Conservation (phyloP, 2,329 filamentous ascomycete species). For the Cercospora sojina region DNA sequence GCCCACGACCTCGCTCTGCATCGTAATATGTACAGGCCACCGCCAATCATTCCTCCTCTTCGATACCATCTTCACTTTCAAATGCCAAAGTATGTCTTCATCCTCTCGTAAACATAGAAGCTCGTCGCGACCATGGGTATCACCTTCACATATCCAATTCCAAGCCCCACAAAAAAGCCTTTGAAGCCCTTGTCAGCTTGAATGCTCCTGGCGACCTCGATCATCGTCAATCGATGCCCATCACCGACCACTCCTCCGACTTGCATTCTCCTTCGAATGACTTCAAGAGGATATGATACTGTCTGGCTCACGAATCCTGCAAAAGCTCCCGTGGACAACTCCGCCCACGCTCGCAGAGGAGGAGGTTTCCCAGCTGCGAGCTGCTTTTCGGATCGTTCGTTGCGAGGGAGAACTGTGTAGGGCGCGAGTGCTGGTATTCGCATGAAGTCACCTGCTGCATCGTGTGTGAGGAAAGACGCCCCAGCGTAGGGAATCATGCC, state of each 20-base stretch:
- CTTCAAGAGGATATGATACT: conserved; percentile 87
- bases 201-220: conserved; percentile 75
- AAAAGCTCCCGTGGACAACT: conserved; percentile 78
- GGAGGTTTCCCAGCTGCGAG: conserved; percentile 58
- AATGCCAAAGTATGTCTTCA: conserved; percentile 58
- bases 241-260: conserved; percentile 93
- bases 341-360: conserved; percentile 79
- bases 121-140: conserved; percentile 80
- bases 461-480: conserved; percentile 92
- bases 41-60: background rate
- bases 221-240: conserved; percentile 72
- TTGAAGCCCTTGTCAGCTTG: conserved; percentile 70
- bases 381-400: conserved; percentile 40
- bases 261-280: conserved; percentile 91
- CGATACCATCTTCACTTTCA: background rate
- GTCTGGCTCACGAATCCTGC: conserved; percentile 91
- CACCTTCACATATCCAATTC: conserved; percentile 93
- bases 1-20: background rate
- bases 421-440: conserved; percentile 65
- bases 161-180: conserved; percentile 90
- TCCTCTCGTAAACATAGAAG: conserved; percentile 67
- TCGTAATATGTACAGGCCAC: background rate
- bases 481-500: conserved; percentile 98
- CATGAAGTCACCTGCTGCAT: conserved; percentile 81
- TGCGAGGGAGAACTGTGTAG: conserved; percentile 72